Conservation (phyloP, 495 filamentous ascomycete genomes). For the Astrocystis sublimbata region DNA sequence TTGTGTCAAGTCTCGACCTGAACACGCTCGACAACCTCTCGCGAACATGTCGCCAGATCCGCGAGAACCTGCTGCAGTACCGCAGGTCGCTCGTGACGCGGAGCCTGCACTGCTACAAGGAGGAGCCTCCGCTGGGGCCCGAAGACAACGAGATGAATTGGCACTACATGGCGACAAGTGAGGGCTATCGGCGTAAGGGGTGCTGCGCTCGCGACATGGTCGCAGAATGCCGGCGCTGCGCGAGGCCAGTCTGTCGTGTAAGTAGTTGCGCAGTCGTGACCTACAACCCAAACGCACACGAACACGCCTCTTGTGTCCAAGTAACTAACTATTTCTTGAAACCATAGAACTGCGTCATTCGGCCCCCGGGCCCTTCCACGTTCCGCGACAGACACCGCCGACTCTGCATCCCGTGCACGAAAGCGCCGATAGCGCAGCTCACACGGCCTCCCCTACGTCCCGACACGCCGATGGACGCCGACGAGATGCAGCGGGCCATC, state of each 20-base stretch:
- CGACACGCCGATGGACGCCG: conserved; percentile 34
- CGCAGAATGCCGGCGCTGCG: conserved; percentile 74
- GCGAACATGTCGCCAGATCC: conserved; percentile 76
- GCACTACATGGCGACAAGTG: conserved; percentile 50
- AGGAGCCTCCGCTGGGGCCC: conserved; percentile 51
- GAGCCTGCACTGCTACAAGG: conserved; percentile 77
- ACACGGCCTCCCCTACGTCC: conserved; percentile 35
- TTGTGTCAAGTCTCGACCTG: conserved; percentile 75
- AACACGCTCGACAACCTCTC: conserved; percentile 82
- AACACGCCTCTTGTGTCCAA: not conserved
- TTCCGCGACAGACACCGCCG: conserved; percentile 73
- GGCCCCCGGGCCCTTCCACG: conserved; percentile 62
- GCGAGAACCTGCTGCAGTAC: conserved; percentile 71
- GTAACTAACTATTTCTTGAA: not conserved
- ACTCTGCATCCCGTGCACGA: conserved; percentile 71
- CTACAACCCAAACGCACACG: not conserved
- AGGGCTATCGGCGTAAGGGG: conserved; percentile 60
- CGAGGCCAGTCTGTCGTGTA: conserved; percentile 76
- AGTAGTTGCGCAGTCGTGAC: conserved; percentile 21
- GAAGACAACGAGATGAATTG: conserved; percentile 52
- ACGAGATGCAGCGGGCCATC: conserved; percentile 56
- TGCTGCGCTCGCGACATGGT: conserved; percentile 86
- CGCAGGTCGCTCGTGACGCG: conserved; percentile 68
- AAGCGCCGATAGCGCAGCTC: conserved; percentile 59
- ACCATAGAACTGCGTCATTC: conserved; percentile 77